Evolutionary conservation across 2,329 filamentous ascomycete genomes (phyloP), one percentile per base, ranked within the genome.

Genomic region (Colletotrichum australisinense): DNA sequence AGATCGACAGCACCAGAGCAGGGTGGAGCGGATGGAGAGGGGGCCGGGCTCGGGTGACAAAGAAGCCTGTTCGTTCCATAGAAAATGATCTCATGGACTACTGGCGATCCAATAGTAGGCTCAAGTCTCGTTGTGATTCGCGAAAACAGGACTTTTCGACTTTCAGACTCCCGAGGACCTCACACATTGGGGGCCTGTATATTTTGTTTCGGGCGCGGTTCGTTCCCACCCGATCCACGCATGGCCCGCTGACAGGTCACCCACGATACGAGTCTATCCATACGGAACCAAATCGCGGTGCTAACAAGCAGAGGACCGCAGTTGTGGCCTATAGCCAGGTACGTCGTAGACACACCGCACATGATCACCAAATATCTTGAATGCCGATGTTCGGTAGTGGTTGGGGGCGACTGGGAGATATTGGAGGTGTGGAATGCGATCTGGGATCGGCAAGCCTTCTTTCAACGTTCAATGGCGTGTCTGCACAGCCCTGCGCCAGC

Each of bases 61-160:
- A 38, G 42, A 55, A 49, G 46, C 66, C 32, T 30, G 28, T 65
- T 38, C 49, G 63, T 56, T 64, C 70, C 70, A 62, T 73, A 69
- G 19, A n/a, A 72, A 72, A 71, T 71, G 71, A 73, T 58, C 71
- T 73, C 71, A 71, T 66, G 26, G 56, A 64, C 30, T 22, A 22
- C 12, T 53, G 22, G 24, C 60, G 62, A 32, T 19, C 56, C 62
- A 66, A 73, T 73, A n/a, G 42, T 49, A 52, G 59, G 59, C 46
- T 30, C 42, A 19, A 19, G 42, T 24, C 22, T n/a, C 32, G 19
- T 30, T 14, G 30, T 46, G 42, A 63, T 63, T 52, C 46, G 28
- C 60, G 46, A 53, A 64, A 26, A 19, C 19, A 49, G 22, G 30
- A 22, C 16, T n/a, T 32, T 19, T 9, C 14, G 6, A 49, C 30